Base-by-base conservation (phyloP, 176 grass and related monocot species). In the Olyra latifolia region DNA sequence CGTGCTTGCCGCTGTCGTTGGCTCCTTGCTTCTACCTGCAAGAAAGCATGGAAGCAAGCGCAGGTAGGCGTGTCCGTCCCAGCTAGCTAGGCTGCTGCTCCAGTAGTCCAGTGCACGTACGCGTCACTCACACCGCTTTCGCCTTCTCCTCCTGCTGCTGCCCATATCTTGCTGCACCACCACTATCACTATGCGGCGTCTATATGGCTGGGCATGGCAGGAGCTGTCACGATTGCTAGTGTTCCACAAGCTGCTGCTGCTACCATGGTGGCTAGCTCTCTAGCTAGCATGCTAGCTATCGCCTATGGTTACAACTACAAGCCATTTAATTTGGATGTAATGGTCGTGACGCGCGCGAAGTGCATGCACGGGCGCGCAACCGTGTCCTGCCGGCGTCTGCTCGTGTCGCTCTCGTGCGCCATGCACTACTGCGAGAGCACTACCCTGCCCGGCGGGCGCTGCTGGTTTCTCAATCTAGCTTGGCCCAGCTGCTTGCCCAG, bases 381-480 rank as follows among this genome's bases (percentile, higher is more conserved):
- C 76, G 49, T 55, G 75, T 66, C 6, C 20, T 68, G 49, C 6
- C 20, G 68, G 49, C 84, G 46, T 30, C 24, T 38, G 78, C 43
- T 53, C 66, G 82, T 25, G 87, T 89, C 87, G 75, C 77, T 71
- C 87, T 89, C 82, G 77, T 89, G 82, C 71, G 82, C 77, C 71
- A 0, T 76, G 87, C 87, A 89, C 82, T 85, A 85, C 32, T 1
- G 60, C 38, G 23, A 25, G 20, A 25, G 25, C 65, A 54, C 79
- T 82, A 71, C 19, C 56, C 22, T 28, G 42, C 66, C 16, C n/a
- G 19, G 40, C 32, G 20, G 13, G 14, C 67, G 43, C 44, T 38
- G 42, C 43, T 4, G 16, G 43, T 57, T 53, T 10, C 63, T 50
- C 28, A n/a, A n/a, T n/a, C n/a, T 27, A 64, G 74, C 80, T 82